phyloP scores from a whole-genome alignment of 768 basidiomycete species.

The Tricholoma terreum region DNA sequence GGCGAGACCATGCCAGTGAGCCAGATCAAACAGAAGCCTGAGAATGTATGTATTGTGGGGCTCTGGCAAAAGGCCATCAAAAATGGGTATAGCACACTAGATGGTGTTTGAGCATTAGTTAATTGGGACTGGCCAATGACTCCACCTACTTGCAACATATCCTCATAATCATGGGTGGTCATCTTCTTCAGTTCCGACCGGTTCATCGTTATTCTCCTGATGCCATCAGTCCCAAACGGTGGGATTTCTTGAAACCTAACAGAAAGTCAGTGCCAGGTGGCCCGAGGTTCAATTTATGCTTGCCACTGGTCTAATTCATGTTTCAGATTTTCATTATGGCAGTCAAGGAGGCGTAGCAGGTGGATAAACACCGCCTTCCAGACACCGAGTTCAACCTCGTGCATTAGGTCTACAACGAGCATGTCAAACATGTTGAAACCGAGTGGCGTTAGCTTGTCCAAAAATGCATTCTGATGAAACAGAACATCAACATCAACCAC shows the following conservation, averaged over 20 bases:
- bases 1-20: slow-evolving; percentile 29
- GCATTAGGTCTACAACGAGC: slow-evolving; percentile 33
- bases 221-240: slow-evolving; percentile 16
- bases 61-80: slow-evolving; percentile 4
- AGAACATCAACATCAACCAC: not conserved
- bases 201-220: slow-evolving; percentile 23
- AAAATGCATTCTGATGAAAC: not conserved
- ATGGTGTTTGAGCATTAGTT: not conserved
- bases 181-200: slow-evolving; percentile 24
- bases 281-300: slow-evolving; percentile 10
- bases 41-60: slow-evolving; percentile 16
- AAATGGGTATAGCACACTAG: slow-evolving; percentile 6
- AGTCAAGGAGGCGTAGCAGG: slow-evolving; percentile 30
- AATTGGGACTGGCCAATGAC: not conserved
- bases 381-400: slow-evolving; percentile 36
- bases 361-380: slow-evolving; percentile 36
- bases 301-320: slow-evolving; percentile 18
- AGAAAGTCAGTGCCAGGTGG: not conserved
- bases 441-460: not conserved
- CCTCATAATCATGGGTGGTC: slow-evolving; percentile 30
- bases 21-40: slow-evolving; percentile 21
- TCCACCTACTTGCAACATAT: slow-evolving; percentile 20
- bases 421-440: slow-evolving; percentile 25
- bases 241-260: slow-evolving; percentile 6
- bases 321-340: slow-evolving; percentile 8